phyloP scores from a whole-genome alignment of 2,329 filamentous ascomycete species.

The Colletotrichum graminicola region DNA sequence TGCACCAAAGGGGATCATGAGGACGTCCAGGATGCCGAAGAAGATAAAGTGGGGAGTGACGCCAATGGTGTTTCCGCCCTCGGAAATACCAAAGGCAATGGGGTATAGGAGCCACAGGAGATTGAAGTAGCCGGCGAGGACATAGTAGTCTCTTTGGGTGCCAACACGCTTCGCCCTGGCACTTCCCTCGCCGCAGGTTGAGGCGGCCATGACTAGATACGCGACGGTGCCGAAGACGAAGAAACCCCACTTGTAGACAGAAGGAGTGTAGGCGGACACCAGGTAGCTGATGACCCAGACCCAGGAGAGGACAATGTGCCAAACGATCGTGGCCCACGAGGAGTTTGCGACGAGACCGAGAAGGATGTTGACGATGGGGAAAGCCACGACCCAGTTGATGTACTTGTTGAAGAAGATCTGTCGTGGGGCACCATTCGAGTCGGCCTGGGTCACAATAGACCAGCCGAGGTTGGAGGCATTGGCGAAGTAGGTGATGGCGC shows the following conservation, averaged over 20 bases:
- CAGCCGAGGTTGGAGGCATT: conserved; percentile 65
- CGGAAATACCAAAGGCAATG: conserved; percentile 64
- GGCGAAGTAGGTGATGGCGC: conserved; percentile 64
- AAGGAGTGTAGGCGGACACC: conserved; percentile 59
- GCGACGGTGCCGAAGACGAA: conserved; percentile 64
- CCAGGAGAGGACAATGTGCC: conserved; percentile 63
- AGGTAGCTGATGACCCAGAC: conserved; percentile 66
- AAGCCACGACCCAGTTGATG: conserved; percentile 66
- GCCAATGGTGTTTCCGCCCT: conserved; percentile 65
- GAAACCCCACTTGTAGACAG: conserved; percentile 70
- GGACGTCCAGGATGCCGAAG: conserved; percentile 66
- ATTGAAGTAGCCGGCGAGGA: conserved; percentile 62
- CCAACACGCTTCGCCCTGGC: conserved; percentile 56
- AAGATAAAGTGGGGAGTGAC: conserved; percentile 62
- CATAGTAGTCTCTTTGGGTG: conserved; percentile 58
- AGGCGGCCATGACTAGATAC: conserved; percentile 59
- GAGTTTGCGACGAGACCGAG: conserved; percentile 65
- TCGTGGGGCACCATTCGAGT: conserved; percentile 52
- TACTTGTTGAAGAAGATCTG: conserved; percentile 70
- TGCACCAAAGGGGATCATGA: conserved; percentile 60
- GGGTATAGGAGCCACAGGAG: conserved; percentile 67
- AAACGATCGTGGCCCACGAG: conserved; percentile 68
- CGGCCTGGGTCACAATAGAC: conserved; percentile 53
- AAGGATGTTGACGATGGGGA: conserved; percentile 59
- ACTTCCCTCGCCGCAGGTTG: conserved; percentile 56